Conservation (phyloP, 179 eudicot genomes). For the Sideroxylon spinosum region DNA sequence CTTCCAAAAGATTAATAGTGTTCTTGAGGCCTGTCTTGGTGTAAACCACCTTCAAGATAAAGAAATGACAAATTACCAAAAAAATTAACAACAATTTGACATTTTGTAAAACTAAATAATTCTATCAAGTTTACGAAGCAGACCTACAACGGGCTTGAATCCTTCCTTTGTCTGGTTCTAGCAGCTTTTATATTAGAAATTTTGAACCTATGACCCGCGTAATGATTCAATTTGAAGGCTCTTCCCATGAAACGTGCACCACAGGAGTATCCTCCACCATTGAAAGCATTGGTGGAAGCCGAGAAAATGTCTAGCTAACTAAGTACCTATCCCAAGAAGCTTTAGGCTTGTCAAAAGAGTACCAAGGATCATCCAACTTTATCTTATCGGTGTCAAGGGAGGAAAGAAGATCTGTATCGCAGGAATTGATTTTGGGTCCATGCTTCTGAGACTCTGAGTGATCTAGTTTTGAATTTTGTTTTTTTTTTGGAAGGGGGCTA, state of each 20-base stretch:
- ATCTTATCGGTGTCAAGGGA: conserved; percentile 59
- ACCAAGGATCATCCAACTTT: conserved; percentile 61
- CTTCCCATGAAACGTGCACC: conserved; percentile 51
- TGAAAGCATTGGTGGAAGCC: conserved; percentile 79
- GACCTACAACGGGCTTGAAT: conserved; percentile 57
- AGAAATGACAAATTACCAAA: neutral
- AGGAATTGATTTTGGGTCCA: conserved; percentile 25
- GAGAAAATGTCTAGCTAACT: conserved; percentile 53
- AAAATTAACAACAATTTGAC: neutral
- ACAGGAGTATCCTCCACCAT: conserved; percentile 67
- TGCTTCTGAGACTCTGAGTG: too few species aligned
- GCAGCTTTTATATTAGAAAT: conserved; percentile 22
- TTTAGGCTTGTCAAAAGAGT: conserved; percentile 79
- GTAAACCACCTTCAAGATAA: conserved; percentile 68
- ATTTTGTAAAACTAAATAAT: conserved; percentile 10
- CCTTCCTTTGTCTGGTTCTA: conserved; percentile 34
- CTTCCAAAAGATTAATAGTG: conserved; percentile 71
- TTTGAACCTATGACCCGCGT: conserved; percentile 37
- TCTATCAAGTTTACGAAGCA: conserved; percentile 5
- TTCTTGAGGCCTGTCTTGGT: conserved; percentile 88
- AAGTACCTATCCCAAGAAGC: conserved; percentile 95
- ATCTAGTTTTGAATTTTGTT: too few species aligned
- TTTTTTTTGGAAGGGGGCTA: too few species aligned
- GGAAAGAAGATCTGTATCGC: conserved; percentile 80
- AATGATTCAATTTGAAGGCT: conserved; percentile 36